Evolutionary conservation across 2,329 filamentous ascomycete species (phyloP), one percentile per base, ranked within the genome.

Genomic region (Fusarium chaquense): DNA sequence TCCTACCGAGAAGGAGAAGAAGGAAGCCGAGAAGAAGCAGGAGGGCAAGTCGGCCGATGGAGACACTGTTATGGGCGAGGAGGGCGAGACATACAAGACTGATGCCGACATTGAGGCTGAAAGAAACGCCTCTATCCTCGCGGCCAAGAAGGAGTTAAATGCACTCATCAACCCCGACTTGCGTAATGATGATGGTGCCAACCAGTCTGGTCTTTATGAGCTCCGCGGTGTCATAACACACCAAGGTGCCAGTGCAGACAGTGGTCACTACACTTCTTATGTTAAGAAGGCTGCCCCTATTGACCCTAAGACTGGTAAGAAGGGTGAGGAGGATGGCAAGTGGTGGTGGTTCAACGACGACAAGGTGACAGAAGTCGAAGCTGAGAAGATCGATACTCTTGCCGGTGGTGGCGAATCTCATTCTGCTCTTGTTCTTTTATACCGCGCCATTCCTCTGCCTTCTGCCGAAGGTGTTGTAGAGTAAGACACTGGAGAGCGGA

Each of bases 301-400:
- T 61, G 92, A 97, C 73, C 85, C 90, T 18, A 89, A 90, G 76
- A 93, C 91, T 22, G 93, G 93, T 71, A 93, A 93, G 83, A 85
- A 89, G 75, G 89, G 88, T 56, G 89, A 92, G 76, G 93, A 97
- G 77, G 93, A 97, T 77, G 94, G 93, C 73, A 97, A 94, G 76
- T 99, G 96, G 96, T 99, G 96, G 95, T 99, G 96, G 95, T 99
- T 99, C 86, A 98, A 99, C 80, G 96, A 99, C 76, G 95, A 99
- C 78, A 97, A 94, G 83, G 96, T 99, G 35, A 90, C 91, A 16
- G 96, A 99, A 83, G 96, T 99, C 30, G 89, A 93, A 18, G 85
- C 89, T 28, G 95, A 98, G 75, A 96, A 97, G 84, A 97, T 99
- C 71, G 92, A 95, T 78, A 91, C 90, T 5, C 86, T 99, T 53